phyloP scores from a whole-genome alignment of 345 rosid genomes.

The Eucalyptus regnans region DNA sequence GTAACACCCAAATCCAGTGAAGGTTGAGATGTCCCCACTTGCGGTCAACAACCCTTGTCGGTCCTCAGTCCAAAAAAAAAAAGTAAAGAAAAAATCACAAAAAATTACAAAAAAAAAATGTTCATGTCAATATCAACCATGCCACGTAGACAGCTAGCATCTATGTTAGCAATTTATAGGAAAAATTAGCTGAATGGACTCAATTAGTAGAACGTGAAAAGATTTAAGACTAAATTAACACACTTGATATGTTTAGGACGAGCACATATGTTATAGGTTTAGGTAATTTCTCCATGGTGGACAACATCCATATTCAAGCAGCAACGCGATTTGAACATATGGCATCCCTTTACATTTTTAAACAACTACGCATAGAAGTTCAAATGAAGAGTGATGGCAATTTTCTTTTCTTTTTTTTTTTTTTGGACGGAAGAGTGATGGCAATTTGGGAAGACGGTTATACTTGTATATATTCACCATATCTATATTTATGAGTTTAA shows the following conservation, averaged over 20 bases:
- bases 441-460: neutral
- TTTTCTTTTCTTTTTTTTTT: no score
- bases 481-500: neutral
- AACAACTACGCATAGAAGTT: neutral
- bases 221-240: no score
- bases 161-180: neutral
- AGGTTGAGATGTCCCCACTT: neutral
- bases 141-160: neutral
- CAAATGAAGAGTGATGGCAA: neutral
- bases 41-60: neutral
- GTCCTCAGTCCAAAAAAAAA: neutral
- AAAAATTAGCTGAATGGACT: neutral
- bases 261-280: neutral
- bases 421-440: neutral
- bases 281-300: neutral
- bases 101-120: neutral
- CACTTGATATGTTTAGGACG: neutral
- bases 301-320: neutral
- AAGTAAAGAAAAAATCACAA: neutral
- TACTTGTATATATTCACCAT: neutral
- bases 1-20: neutral
- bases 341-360: neutral
- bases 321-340: neutral
- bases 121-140: neutral
- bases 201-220: neutral